Evolutionary conservation across 139 green algal species (phyloP).

Genomic region (Ettlia oleoabundans): DNA sequence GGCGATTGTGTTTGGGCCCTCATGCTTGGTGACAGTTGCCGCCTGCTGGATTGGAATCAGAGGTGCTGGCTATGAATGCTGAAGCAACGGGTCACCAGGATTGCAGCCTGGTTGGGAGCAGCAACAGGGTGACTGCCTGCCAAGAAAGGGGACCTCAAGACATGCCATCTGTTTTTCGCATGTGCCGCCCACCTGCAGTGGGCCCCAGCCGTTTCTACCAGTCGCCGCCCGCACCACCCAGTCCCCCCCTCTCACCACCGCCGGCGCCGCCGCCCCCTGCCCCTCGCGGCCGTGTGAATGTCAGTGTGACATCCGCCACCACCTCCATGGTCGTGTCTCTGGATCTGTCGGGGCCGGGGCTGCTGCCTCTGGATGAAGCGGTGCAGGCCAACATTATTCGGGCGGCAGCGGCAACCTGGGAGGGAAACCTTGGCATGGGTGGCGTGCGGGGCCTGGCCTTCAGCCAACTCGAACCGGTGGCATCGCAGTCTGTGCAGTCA

Average conservation of each 20-base stretch:
- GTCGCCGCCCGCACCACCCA: not conserved
- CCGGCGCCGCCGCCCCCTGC: slow-evolving; percentile 2
- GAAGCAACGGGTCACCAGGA: too few species aligned
- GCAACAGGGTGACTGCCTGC: too few species aligned
- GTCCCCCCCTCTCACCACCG: slow-evolving; percentile 4
- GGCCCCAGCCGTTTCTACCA: not conserved
- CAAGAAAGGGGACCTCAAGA: too few species aligned
- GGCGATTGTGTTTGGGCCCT: too few species aligned
- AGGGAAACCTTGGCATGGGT: not conserved
- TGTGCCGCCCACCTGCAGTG: not conserved
- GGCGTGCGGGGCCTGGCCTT: not conserved
- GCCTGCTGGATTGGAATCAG: too few species aligned
- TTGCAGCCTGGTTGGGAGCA: too few species aligned
- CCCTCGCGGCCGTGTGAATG: not conserved
- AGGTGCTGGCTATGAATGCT: too few species aligned
- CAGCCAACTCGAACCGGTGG: not conserved
- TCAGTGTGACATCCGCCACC: not conserved
- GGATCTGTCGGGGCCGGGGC: not conserved
- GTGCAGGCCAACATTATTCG: slow-evolving; percentile 16
- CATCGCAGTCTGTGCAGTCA: not conserved
- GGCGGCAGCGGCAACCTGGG: not conserved
- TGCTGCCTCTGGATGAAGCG: not conserved
- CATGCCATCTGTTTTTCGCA: not conserved
- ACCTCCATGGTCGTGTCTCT: not conserved
- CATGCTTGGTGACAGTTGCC: not conserved